These are phyloP conservation scores for Blastocystis sp. DNA, from an alignment of 352 stramenopile species.

Conservation along the genomic window DNA sequence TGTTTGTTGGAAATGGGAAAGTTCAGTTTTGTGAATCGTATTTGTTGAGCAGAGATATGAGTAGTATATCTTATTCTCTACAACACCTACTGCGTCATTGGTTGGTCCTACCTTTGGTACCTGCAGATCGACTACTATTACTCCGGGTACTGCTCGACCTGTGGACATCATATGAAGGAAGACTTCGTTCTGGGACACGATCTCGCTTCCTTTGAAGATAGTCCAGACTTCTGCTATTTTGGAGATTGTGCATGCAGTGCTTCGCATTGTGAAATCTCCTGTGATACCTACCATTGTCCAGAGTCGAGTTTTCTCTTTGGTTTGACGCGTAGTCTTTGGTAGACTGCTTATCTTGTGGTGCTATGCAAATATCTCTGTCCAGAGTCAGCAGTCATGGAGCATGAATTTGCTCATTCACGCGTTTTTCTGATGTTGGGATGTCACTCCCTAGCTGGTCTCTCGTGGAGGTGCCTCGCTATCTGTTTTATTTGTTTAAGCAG, in stretches of 20 bases:
- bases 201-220: conserved; percentile 9
- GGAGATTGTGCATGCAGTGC: conserved; percentile 87
- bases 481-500: conserved; percentile 91
- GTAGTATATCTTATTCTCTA: conserved; percentile 58
- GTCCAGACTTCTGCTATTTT: conserved; percentile 87
- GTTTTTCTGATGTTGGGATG: not conserved
- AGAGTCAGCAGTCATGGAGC: conserved; percentile 72
- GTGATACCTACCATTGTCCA: conserved; percentile 86
- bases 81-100: not conserved
- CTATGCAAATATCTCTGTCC: conserved; percentile 79
- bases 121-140: not conserved
- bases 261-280: conserved; percentile 88
- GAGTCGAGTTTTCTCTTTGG: not conserved
- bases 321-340: conserved; percentile 71
- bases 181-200: not conserved
- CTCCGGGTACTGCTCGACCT: not conserved
- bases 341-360: conserved; percentile 85
- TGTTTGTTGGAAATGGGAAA: conserved; percentile 24
- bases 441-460: conserved; percentile 70
- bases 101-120: conserved; percentile 45
- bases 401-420: conserved; percentile 78
- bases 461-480: conserved; percentile 88
- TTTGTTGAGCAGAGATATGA: not conserved
- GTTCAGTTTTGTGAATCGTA: not conserved
- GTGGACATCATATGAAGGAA: not conserved